A percentile compares a stretch with the other conserved stretches of the same genome.
phyloP scores from a whole-genome alignment of 2,329 filamentous ascomycete genomes.

The Claviceps lovelessii region DNA sequence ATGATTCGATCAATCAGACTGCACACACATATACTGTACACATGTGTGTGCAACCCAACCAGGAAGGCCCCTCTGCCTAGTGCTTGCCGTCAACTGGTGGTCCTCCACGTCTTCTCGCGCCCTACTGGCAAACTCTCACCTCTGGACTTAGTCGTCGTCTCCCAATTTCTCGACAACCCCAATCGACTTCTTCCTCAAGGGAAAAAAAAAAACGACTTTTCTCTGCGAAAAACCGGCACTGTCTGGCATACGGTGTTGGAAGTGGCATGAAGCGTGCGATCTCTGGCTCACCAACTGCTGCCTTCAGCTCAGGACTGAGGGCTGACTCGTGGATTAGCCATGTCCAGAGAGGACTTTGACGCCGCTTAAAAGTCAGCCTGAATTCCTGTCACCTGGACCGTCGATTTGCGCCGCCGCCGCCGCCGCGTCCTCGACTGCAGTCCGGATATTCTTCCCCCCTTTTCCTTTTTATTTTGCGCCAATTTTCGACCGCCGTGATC shows the following conservation, averaged over 20 bases:
- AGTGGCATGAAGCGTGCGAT: conserved; percentile 10
- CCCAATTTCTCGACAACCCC: background rate
- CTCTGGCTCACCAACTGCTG: conserved; percentile 7
- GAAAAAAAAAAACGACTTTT: background rate
- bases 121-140: background rate
- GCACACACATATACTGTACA: background rate
- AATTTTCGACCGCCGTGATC: background rate
- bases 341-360: conserved; percentile 20
- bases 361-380: conserved; percentile 10
- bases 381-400: background rate
- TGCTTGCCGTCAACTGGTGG: background rate
- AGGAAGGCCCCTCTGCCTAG: no score
- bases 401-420: conserved; percentile 3
- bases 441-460: background rate
- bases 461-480: background rate
- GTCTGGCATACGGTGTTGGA: background rate
- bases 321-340: conserved; percentile 17
- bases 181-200: background rate
- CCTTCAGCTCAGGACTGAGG: conserved; percentile 16
- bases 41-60: background rate
- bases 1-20: background rate
- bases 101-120: no score
- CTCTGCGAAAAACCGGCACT: background rate
- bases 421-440: background rate
- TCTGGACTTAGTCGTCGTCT: background rate